These are phyloP conservation scores for Nemophila menziesii DNA, from an alignment of 257 asterid genomes.

Conservation along the genomic window DNA sequence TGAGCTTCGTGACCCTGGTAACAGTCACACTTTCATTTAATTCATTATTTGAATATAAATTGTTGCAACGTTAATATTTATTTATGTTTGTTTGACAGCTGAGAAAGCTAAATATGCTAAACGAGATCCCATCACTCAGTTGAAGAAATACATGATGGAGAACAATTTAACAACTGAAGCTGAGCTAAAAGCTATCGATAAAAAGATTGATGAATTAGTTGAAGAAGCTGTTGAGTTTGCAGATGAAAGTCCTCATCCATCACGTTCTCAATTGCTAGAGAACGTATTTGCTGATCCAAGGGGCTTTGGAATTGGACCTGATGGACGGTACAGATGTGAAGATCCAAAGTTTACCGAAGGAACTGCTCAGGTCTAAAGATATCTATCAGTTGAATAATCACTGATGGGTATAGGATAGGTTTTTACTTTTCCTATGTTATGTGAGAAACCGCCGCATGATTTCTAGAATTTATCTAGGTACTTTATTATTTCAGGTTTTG, in stretches of 20 bases:
- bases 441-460: no score
- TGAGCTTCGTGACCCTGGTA: slow-evolving; percentile 99
- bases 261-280: slow-evolving; percentile 78
- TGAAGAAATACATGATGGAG: slow-evolving; percentile 62
- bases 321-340: slow-evolving; percentile 93
- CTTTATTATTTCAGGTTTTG: no score
- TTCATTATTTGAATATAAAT: no score
- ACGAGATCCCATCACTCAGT: slow-evolving; percentile 66
- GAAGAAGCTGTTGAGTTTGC: slow-evolving; percentile 93
- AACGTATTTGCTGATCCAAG: slow-evolving; percentile 92
- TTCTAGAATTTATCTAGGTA: no score
- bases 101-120: slow-evolving; percentile 87
- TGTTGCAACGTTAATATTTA: slow-evolving; percentile 2
- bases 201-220: slow-evolving; percentile 75
- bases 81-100: slow-evolving; percentile 49
- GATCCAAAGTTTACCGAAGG: slow-evolving; percentile 96
- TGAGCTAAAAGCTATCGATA: slow-evolving; percentile 67
- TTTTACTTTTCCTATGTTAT: no score
- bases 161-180: slow-evolving; percentile 68
- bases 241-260: slow-evolving; percentile 70
- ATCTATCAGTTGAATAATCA: not conserved
- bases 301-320: slow-evolving; percentile 91
- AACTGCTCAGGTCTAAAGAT: slow-evolving; percentile 69
- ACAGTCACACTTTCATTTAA: slow-evolving; percentile 6
- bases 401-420: no score